Evolutionary conservation across 257 asterid species (phyloP), one percentile per base, ranked within the genome.

Genomic region (Nicotiana undulata): DNA sequence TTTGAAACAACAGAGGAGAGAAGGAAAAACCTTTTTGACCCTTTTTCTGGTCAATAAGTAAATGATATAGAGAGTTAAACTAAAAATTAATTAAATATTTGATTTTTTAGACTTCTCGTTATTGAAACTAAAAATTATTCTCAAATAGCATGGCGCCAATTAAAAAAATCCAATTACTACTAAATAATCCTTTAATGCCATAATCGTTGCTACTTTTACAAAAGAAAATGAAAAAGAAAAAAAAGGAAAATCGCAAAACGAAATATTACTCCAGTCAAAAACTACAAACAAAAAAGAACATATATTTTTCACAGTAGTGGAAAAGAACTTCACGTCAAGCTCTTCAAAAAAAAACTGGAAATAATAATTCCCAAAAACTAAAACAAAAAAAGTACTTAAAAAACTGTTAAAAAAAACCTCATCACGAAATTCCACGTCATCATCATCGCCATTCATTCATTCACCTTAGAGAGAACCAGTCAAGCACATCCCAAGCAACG

Each of bases 391-490:
- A 5, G 6, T 34, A 3, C 20, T 2, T 11, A 49, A 68, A 31
- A 72, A 46, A 52, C 17, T 22, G 29, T 40, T 9, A 7, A 56
- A 22, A 28, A 46, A 70, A 31, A 15, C 28, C 34, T 29, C 59
- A 16, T 46, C 75, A 13, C 18, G 46, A 15, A 53, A 53, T 22
- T 52, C 79, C 40, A 60, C 40, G 60, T 68, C 53, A 8, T 34
- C 79, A 20, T 56, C 75, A 26, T 16, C 86, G 76, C 81, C 77
- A 74, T 78, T 81, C 76, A 75, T 12, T 63, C 79, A 20, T 53
- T 88, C 82, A 84, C 60, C 83, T 84, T 2, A 82, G 4, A 8
- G 89, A 81, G 85, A 89, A 91, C 89, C 88, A 91, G 7, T 83
- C 67, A 7, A 88, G 63, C 34, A 86, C 65, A 64, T 87, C 90